phyloP scores from a whole-genome alignment of 108 stramenopile species.

The Pseudonitzschia pungens region DNA sequence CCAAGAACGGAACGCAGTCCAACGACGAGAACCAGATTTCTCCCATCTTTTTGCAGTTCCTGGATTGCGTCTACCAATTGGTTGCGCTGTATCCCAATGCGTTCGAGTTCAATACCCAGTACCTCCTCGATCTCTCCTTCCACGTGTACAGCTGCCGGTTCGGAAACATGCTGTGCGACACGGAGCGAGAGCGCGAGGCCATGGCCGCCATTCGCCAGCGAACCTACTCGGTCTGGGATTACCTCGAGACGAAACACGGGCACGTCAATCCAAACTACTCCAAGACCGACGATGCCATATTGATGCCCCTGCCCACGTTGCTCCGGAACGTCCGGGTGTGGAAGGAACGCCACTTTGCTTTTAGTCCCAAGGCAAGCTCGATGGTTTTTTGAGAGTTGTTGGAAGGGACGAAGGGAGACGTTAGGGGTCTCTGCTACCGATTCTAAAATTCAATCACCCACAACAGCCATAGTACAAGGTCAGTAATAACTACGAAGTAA shows the following conservation, averaged over 20 bases:
- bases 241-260: slow-evolving; percentile 49
- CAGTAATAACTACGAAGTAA: no score
- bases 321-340: slow-evolving; percentile 77
- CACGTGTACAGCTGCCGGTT: slow-evolving; percentile 91
- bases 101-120: slow-evolving; percentile 86
- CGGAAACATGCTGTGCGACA: slow-evolving; percentile 93
- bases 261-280: slow-evolving; percentile 18
- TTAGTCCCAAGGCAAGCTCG: slow-evolving; percentile 57
- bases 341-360: slow-evolving; percentile 71
- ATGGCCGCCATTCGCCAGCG: slow-evolving; percentile 78
- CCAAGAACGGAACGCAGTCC: slow-evolving; percentile 1
- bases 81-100: slow-evolving; percentile 80
- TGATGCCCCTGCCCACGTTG: slow-evolving; percentile 81
- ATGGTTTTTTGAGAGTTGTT: no score
- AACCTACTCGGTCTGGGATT: slow-evolving; percentile 85
- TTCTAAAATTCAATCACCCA: no score
- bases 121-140: slow-evolving; percentile 75
- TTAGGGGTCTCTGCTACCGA: no score
- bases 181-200: slow-evolving; percentile 82
- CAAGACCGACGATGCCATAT: slow-evolving; percentile 47
- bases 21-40: slow-evolving; percentile 85
- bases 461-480: no score
- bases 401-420: no score
- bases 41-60: slow-evolving; percentile 97
- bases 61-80: slow-evolving; percentile 96